These are phyloP conservation scores for Fusarium aywerte DNA, from an alignment of 2,329 filamentous ascomycete genomes.

Conservation along the genomic window DNA sequence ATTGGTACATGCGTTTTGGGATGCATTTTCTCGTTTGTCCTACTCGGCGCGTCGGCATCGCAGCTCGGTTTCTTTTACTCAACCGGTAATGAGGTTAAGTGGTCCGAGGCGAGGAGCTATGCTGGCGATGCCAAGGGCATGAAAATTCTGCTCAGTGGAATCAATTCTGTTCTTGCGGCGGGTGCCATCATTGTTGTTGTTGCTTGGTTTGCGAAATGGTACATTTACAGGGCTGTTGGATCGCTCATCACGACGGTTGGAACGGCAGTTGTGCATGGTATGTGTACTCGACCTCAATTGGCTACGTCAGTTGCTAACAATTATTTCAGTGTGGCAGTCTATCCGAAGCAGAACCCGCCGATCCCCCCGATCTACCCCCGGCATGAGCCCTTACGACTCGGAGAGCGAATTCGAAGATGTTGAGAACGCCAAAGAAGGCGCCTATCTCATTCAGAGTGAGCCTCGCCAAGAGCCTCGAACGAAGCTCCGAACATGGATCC, in stretches of 20 bases:
- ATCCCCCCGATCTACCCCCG: conserved; percentile 6
- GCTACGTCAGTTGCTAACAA: conserved; percentile 2
- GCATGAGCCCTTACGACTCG: conserved; percentile 28
- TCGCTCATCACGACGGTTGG: conserved; percentile 35
- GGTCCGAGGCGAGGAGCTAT: conserved; percentile 47
- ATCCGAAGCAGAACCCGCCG: conserved; percentile 17
- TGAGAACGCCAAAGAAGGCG: conserved; percentile 31
- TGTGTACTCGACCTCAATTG: not conserved
- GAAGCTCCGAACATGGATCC: conserved; percentile 17
- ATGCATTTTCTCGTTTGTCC: conserved; percentile 46
- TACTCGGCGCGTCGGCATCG: conserved; percentile 47
- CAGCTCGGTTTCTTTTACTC: conserved; percentile 50
- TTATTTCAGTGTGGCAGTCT: conserved; percentile 27
- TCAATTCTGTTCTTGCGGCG: conserved; percentile 41
- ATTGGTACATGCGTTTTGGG: conserved; percentile 39
- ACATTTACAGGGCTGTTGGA: conserved; percentile 41
- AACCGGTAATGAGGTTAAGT: conserved; percentile 49
- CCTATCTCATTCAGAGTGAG: conserved; percentile 22
- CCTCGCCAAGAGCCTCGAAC: conserved; percentile 11
- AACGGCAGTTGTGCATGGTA: conserved; percentile 40
- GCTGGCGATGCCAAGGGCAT: conserved; percentile 47
- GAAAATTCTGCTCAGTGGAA: conserved; percentile 49
- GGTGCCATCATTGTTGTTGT: conserved; percentile 39
- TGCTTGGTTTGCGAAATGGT: conserved; percentile 42
- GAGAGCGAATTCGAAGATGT: conserved; percentile 33